Percentiles rank a stretch among this genome's conserved stretches.
Conservation (phyloP, 208 protist genomes). For the Leishmania amazonensis region DNA sequence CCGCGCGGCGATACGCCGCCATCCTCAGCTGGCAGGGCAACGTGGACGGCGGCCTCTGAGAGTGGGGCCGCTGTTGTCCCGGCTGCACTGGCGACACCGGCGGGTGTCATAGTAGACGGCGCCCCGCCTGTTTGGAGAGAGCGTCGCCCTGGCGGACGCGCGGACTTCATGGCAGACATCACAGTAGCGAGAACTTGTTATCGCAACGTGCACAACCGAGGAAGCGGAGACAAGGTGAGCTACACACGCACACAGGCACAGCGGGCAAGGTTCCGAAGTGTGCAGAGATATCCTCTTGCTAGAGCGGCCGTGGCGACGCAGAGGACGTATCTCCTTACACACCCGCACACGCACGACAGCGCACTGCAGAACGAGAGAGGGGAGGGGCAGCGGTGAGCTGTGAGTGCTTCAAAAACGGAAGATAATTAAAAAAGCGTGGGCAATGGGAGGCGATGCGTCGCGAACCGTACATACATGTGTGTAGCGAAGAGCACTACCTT, state of each 20-base stretch:
- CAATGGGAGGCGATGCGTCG: too few species aligned
- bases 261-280: background rate
- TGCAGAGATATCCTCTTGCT: background rate
- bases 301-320: background rate
- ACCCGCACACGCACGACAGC: background rate
- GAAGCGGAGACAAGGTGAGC: background rate
- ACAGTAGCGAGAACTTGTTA: background rate
- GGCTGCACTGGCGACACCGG: background rate
- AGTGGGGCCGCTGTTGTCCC: background rate
- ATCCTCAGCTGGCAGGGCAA: background rate
- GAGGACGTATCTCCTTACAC: background rate
- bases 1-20: background rate
- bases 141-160: constrained; percentile 13
- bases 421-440: background rate
- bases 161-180: background rate
- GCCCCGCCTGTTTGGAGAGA: constrained; percentile 10
- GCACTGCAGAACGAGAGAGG: background rate
- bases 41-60: background rate
- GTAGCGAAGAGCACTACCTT: background rate
- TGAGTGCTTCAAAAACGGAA: background rate
- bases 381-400: constrained; percentile 3
- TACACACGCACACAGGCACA: background rate
- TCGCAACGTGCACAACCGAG: background rate
- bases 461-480: background rate
- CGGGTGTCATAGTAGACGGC: background rate